Base-by-base conservation (phyloP, 2,329 filamentous ascomycete genomes). In the Botryotinia globosa region DNA sequence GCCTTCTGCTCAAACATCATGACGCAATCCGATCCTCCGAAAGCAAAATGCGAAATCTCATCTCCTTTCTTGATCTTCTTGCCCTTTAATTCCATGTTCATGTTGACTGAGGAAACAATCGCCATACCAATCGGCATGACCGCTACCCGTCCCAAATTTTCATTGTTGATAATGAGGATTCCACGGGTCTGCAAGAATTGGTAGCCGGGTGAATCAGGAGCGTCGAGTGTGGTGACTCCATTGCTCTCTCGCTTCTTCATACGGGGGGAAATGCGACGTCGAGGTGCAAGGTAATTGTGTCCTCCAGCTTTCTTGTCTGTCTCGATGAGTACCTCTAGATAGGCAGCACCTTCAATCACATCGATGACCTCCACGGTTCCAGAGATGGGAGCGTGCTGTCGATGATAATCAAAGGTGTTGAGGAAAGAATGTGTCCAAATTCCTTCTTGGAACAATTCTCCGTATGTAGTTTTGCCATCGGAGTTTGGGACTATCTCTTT, bases 121-220 rank as follows among this genome's bases (percentile, higher is more conserved):
- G 82, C 83, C 83, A 85, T 85, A 14, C 83, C 83, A 69, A 85
- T 82, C 0, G 83, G 83, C 39, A 85, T 69, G 29, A 85, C 78
- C 2, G 82, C 83, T 8, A 85, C 83, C 29, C 80, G 74, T 3
- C 83, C 82, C 20, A 76, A 73, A 1, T 70, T 51, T 0, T 79
- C 74, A 8, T 80, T 82, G 0, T 84, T 79, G 20, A 85, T 81
- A n/a, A 85, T 71, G 2, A 84, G 74, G 34, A 82, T 72, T 2
- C 83, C 83, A 4, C 83, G 77, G 4, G 80, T 80, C 74, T 84
- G 83, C 9, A 80, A 74, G 72, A 82, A 84, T 74, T 84, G 83
- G 69, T 84, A 84, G 0, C 82, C 83, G 1, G 82, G 77, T 5
- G 56, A 77, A 72, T 84, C 80, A 1, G 80, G 81, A 9, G 81